These are phyloP conservation scores for Populus hybrid DNA, from an alignment of 441 rosid genomes.

Conservation along the genomic window DNA sequence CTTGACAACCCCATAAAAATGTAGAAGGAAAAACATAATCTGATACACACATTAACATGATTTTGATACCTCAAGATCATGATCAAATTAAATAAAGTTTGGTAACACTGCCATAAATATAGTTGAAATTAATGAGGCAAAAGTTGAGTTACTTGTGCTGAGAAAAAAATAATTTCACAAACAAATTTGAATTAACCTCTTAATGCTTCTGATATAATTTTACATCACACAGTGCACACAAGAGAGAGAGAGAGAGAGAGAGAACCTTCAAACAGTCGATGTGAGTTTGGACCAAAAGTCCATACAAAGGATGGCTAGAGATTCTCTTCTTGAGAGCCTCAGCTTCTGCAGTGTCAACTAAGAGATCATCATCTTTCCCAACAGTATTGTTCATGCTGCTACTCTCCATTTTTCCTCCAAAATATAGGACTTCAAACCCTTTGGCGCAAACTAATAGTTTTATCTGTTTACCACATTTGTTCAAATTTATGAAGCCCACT, in stretches of 20 bases:
- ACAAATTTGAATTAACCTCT: neutral
- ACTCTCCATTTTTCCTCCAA: constrained; percentile 4
- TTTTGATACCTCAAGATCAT: neutral
- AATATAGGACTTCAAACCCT: neutral
- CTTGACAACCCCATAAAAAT: too few species aligned
- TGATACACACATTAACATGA: neutral
- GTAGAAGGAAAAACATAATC: neutral
- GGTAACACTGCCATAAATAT: neutral
- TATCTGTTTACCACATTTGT: constrained; percentile 18
- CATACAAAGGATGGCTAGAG: constrained; percentile 50
- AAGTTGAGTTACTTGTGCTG: neutral
- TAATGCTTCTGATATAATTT: neutral
- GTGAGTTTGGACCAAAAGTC: constrained; percentile 39
- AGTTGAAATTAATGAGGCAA: neutral
- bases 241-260: constrained; percentile 7
- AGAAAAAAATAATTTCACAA: neutral
- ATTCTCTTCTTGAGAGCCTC: constrained; percentile 44
- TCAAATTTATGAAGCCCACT: neutral
- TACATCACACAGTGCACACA: neutral
- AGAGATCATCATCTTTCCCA: constrained; percentile 3
- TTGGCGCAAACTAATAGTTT: neutral
- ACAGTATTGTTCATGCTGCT: neutral
- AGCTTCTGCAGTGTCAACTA: constrained; percentile 13
- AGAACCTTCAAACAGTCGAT: constrained; percentile 52
- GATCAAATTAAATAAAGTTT: neutral